Evolutionary conservation across 352 stramenopile species (phyloP).

Genomic region (Globisporangium irregulare): DNA sequence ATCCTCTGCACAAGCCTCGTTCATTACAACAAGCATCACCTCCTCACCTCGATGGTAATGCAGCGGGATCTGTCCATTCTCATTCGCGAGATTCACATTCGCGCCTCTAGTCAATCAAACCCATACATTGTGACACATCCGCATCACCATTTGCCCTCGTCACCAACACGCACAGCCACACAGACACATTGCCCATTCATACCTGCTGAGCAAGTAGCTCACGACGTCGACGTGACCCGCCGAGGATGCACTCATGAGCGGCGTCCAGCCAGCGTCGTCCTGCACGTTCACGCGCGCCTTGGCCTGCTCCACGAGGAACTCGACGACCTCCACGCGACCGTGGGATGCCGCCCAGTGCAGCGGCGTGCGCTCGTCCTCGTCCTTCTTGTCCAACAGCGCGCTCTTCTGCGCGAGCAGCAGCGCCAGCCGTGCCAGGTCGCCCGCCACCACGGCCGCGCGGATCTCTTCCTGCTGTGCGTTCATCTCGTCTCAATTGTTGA

Average conservation of each 20-base stretch:
- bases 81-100: conserved; percentile 63
- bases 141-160: not conserved
- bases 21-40: not conserved
- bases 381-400: conserved; percentile 43
- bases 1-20: too few species aligned
- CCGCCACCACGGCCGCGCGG: conserved; percentile 25
- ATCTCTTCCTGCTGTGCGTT: conserved; percentile 14
- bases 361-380: conserved; percentile 70
- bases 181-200: not conserved
- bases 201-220: conserved; percentile 55
- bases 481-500: not conserved
- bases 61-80: conserved; percentile 68
- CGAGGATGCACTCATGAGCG: conserved; percentile 71
- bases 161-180: not conserved
- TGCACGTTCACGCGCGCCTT: conserved; percentile 53
- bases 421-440: conserved; percentile 30
- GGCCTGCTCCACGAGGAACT: conserved; percentile 45
- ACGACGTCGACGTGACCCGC: conserved; percentile 58
- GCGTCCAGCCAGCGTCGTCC: conserved; percentile 73
- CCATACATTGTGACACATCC: conserved; percentile 7
- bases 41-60: conserved; percentile 69
- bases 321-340: conserved; percentile 47
- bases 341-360: conserved; percentile 62
- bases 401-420: conserved; percentile 26
- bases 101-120: conserved; percentile 35